Evolutionary conservation across 2,329 filamentous ascomycete species (phyloP).

Genomic region (Botryosphaeria agaves): DNA sequence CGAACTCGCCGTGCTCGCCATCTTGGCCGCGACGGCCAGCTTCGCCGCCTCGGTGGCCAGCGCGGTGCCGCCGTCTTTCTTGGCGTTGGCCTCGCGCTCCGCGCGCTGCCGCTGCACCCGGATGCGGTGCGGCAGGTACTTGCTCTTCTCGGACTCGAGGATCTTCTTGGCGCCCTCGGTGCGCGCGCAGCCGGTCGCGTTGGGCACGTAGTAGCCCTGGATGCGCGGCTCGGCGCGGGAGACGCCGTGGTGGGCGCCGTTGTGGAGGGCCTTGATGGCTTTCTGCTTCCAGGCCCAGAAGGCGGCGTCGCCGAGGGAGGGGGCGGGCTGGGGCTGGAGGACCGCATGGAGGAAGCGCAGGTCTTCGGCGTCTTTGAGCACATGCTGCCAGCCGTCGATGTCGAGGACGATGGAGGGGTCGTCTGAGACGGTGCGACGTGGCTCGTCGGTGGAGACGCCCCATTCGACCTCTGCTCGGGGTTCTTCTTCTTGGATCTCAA

Average conservation of each 20-base stretch:
- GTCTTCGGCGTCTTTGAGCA: slow-evolving; percentile 54
- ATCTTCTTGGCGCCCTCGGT: slow-evolving; percentile 95
- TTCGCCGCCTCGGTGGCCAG: slow-evolving; percentile 52
- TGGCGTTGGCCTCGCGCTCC: slow-evolving; percentile 63
- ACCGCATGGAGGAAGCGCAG: slow-evolving; percentile 36
- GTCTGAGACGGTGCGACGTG: slow-evolving; percentile 48
- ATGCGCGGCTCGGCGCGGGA: slow-evolving; percentile 36
- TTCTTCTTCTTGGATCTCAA: slow-evolving; percentile 34
- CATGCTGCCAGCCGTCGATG: slow-evolving; percentile 51
- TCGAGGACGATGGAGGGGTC: slow-evolving; percentile 47
- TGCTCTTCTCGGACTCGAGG: slow-evolving; percentile 90
- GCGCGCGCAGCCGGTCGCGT: slow-evolving; percentile 66
- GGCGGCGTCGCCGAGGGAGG: slow-evolving; percentile 37
- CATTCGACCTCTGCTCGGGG: slow-evolving; percentile 36
- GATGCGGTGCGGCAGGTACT: slow-evolving; percentile 94
- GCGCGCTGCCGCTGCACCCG: slow-evolving; percentile 85
- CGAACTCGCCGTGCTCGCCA: slow-evolving; percentile 73
- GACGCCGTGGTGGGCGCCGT: slow-evolving; percentile 35
- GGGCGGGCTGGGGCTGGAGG: slow-evolving; percentile 27
- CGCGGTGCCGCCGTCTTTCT: slow-evolving; percentile 46
- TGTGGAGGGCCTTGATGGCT: slow-evolving; percentile 52
- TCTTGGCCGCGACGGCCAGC: slow-evolving; percentile 53
- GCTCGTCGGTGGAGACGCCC: slow-evolving; percentile 40
- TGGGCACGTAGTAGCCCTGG: slow-evolving; percentile 65
- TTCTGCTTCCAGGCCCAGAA: slow-evolving; percentile 58